These are phyloP conservation scores for Eremothecium coryli DNA, from an alignment of 1,139 yeast species.

Conservation along the genomic window DNA sequence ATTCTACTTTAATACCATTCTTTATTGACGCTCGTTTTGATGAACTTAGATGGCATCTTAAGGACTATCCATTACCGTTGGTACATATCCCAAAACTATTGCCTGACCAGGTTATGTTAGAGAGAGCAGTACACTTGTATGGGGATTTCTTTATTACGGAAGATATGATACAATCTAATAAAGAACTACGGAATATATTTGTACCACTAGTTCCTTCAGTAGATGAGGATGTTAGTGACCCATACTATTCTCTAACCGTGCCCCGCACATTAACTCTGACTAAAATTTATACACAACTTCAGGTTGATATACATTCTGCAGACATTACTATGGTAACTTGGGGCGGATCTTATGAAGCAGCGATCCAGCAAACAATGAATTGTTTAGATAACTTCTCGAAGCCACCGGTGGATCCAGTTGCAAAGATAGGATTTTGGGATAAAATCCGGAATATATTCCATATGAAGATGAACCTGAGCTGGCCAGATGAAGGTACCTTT, in stretches of 20 bases:
- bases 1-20: slow-evolving; percentile 62
- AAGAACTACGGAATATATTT: slow-evolving; percentile 49
- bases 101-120: slow-evolving; percentile 29
- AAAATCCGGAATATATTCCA: slow-evolving; percentile 55
- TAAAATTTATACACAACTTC: slow-evolving; percentile 58
- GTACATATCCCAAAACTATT: slow-evolving; percentile 36
- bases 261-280: slow-evolving; percentile 73
- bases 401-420: slow-evolving; percentile 77
- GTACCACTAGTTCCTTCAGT: slow-evolving; percentile 53
- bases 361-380: slow-evolving; percentile 70
- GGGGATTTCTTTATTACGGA: slow-evolving; percentile 54
- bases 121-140: slow-evolving; percentile 32
- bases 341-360: slow-evolving; percentile 83
- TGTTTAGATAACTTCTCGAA: slow-evolving; percentile 78
- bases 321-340: slow-evolving; percentile 65
- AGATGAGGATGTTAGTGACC: slow-evolving; percentile 32
- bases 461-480: slow-evolving; percentile 41
- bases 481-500: slow-evolving; percentile 46
- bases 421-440: slow-evolving; percentile 75
- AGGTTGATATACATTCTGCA: slow-evolving; percentile 46
- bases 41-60: slow-evolving; percentile 49
- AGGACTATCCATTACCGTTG: slow-evolving; percentile 58
- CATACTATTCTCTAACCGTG: slow-evolving; percentile 50
- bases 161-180: slow-evolving; percentile 36
- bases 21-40: slow-evolving; percentile 38